Evolutionary conservation across 139 green algal species (phyloP).

Genomic region (Bryopsis sp.): DNA sequence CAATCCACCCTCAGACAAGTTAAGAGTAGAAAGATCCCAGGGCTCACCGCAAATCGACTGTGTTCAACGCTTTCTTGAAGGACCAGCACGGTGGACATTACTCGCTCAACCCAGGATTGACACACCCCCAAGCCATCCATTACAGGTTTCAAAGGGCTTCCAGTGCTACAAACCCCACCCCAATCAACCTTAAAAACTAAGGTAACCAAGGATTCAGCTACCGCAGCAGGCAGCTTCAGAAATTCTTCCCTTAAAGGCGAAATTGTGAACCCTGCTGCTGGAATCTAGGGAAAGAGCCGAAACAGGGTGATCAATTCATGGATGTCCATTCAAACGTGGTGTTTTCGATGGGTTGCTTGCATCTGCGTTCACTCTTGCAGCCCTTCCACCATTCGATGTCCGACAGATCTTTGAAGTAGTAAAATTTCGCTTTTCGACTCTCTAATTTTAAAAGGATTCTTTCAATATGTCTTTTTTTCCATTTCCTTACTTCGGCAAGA

Average conservation of each 20-base stretch:
- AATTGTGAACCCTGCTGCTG: conserved; percentile 16
- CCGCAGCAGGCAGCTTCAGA: neutral
- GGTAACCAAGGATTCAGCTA: neutral
- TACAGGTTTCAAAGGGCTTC: neutral
- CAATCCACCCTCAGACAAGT: no score
- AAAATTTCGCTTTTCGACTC: no score
- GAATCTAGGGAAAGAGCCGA: conserved; percentile 2
- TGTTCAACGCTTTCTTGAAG: conserved; percentile 5
- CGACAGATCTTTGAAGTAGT: no score
- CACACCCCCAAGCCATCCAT: conserved; percentile 2
- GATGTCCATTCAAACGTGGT: neutral
- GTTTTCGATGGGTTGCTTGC: no score
- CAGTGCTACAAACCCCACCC: conserved; percentile 7
- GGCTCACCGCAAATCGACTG: neutral
- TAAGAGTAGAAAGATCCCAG: no score
- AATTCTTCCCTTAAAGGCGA: neutral
- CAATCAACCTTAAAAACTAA: conserved; percentile 18
- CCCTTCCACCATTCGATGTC: no score
- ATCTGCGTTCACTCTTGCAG: no score
- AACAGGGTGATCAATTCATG: neutral
- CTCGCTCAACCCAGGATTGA: conserved; percentile 8
- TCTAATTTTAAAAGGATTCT: no score
- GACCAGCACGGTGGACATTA: conserved; percentile 9
- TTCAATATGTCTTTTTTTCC: no score
- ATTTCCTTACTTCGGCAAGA: no score